Evolutionary conservation across 2,329 filamentous ascomycete genomes (phyloP), one percentile per base, ranked within the genome.

Genomic region (Trichoderma guizhouense): DNA sequence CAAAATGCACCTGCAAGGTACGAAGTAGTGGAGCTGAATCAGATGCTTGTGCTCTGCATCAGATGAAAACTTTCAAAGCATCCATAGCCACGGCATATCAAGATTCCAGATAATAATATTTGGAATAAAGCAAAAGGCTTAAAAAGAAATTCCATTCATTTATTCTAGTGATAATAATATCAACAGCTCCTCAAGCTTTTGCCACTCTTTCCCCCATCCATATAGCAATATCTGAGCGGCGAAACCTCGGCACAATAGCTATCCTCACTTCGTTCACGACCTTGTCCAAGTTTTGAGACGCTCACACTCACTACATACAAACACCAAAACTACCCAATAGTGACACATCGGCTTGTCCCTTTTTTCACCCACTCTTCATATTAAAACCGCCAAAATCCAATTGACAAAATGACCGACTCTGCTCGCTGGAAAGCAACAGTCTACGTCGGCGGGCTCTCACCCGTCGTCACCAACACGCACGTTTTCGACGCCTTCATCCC

Each of bases 401-500:
- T 43, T 26, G n/a, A 18, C 12, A 78, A 71, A 72, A 97, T 98
- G 93, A 91, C 93, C 36, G 94, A 98, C 81, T 86, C 91, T 68
- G 85, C 92, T 65, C 91, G 95, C 74, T 91, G 95, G 83, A 98
- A 97, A 83, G 90, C 93, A 60, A 99, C 96, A 12, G 88, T 99
- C 74, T 97, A 97, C 80, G 93, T 99, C 66, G 95, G 95, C 74
- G 95, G 95, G 36, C 89, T 99, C 65, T 91, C 96, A 76, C 89
- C 91, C 74, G 87, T 90, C 66, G 94, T 97, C 72, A 95, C 91
- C 14, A 85, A 86, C 47, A 88, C 89, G 73, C 93, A 91, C 73
- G 86, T 99, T 61, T 91, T 94, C 77, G 93, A 97, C 78, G 95
- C 95, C 70, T 99, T 99, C 83, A 89, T 99, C 71, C 96, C 97